These are phyloP conservation scores for Cladosporium sp. DNA, from an alignment of 2,329 filamentous ascomycete species.

Conservation along the genomic window DNA sequence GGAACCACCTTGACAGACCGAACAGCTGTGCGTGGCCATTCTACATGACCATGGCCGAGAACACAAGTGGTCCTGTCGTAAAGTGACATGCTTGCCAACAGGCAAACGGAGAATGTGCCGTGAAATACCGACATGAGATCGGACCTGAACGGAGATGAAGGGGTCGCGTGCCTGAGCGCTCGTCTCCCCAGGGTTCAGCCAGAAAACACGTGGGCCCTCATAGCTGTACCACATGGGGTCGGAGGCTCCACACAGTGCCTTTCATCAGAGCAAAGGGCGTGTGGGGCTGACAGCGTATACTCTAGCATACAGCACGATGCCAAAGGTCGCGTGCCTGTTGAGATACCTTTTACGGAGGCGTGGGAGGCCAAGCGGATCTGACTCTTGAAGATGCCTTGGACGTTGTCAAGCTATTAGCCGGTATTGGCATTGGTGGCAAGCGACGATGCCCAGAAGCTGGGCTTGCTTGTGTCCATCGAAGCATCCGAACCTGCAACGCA, in stretches of 20 bases:
- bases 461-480: constrained; percentile 3
- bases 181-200: background rate
- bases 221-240: background rate
- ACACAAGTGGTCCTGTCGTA: background rate
- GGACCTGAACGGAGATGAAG: background rate
- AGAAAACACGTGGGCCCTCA: background rate
- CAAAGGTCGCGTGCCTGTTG: background rate
- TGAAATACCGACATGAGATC: background rate
- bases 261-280: background rate
- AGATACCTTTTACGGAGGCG: background rate
- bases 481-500: background rate
- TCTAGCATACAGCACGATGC: background rate
- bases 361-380: constrained; percentile 3
- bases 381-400: constrained; percentile 10
- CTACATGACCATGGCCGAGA: background rate
- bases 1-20: background rate
- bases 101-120: background rate
- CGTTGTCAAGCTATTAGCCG: constrained; percentile 12
- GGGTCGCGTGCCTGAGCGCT: constrained; percentile 4
- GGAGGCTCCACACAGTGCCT: background rate
- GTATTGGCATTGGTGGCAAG: constrained; percentile 12
- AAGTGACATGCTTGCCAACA: background rate
- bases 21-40: background rate
- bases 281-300: background rate
- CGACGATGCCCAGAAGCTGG: background rate